Evolutionary conservation across 2,329 filamentous ascomycete species (phyloP).

Genomic region (Alternaria postmessia): DNA sequence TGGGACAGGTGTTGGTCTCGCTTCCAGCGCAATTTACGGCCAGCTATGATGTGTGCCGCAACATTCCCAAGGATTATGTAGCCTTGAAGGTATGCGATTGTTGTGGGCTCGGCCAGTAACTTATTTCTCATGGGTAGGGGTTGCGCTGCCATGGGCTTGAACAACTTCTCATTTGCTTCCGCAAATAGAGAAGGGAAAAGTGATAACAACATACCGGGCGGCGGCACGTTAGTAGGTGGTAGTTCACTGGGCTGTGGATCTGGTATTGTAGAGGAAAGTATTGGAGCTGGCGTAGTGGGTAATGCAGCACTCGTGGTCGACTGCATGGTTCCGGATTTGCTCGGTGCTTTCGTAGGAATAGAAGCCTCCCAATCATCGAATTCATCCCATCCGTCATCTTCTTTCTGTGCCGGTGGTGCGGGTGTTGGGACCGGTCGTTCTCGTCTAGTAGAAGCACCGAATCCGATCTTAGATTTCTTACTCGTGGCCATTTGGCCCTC

Average conservation of each 20-base stretch:
- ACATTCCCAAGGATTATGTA: slow-evolving; percentile 72
- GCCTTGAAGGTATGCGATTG: slow-evolving; percentile 68
- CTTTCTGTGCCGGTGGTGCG: slow-evolving; percentile 11
- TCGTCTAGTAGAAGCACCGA: slow-evolving; percentile 23
- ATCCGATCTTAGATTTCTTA: slow-evolving; percentile 18
- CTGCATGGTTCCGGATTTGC: slow-evolving; percentile 12
- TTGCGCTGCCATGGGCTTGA: slow-evolving; percentile 70
- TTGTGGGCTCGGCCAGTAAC: slow-evolving; percentile 69
- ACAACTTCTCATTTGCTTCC: slow-evolving; percentile 69
- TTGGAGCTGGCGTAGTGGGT: slow-evolving; percentile 20
- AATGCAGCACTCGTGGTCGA: not conserved
- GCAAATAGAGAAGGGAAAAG: slow-evolving; percentile 76
- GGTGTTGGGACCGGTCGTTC: slow-evolving; percentile 12
- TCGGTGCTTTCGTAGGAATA: slow-evolving; percentile 25
- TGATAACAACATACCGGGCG: slow-evolving; percentile 82
- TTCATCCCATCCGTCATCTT: slow-evolving; percentile 56
- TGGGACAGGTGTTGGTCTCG: slow-evolving; percentile 84
- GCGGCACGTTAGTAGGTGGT: slow-evolving; percentile 87
- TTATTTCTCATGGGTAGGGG: slow-evolving; percentile 66
- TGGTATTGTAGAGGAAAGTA: slow-evolving; percentile 31
- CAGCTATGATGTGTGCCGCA: slow-evolving; percentile 81
- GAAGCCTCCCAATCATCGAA: slow-evolving; percentile 55
- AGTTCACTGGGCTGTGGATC: slow-evolving; percentile 42
- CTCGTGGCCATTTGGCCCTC: slow-evolving; percentile 11
- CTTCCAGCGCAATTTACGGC: slow-evolving; percentile 88